A percentile compares a stretch with the other conserved stretches of the same genome.
Evolutionary conservation across 2,329 filamentous ascomycete genomes (phyloP).

Genomic region (Sporothrix brunneoviolacea): DNA sequence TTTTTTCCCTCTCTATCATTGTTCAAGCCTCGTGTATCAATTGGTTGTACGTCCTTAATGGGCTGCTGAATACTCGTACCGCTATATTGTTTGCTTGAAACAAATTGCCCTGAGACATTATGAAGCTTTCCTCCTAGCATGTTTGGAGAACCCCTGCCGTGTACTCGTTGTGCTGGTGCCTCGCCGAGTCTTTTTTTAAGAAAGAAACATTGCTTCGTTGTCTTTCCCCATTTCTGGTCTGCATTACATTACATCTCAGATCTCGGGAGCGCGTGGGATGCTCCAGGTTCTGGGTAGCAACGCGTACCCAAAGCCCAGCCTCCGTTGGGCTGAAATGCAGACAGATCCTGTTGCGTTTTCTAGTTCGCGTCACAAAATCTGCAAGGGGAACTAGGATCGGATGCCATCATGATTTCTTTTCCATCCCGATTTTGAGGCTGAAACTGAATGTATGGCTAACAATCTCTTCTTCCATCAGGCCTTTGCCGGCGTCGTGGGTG

Average conservation of each 20-base stretch:
- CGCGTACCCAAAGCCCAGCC: constrained; percentile 1
- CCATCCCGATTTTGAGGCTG: background rate
- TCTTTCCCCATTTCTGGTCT: background rate
- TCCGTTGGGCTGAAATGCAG: constrained; percentile 31
- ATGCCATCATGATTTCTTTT: background rate
- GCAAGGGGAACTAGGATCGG: background rate
- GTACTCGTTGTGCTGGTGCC: too few species aligned
- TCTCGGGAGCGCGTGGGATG: constrained; percentile 4
- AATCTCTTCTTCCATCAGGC: constrained; percentile 51
- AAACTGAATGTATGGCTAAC: constrained; percentile 3
- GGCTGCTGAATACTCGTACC: too few species aligned
- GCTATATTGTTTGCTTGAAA: too few species aligned
- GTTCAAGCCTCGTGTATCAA: too few species aligned
- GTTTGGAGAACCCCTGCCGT: too few species aligned
- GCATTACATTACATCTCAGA: constrained; percentile 7
- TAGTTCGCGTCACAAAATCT: background rate
- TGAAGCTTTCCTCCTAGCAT: too few species aligned
- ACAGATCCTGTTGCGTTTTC: constrained; percentile 21
- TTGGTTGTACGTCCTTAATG: too few species aligned
- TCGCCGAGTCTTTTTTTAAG: background rate
- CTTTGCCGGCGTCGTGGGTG: constrained; percentile 92
- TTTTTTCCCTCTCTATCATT: constrained; percentile 11
- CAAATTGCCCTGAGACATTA: too few species aligned
- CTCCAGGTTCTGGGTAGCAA: constrained; percentile 1
- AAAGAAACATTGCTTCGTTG: background rate